Conservation (phyloP, 345 rosid species). For the Raphanus sativus region DNA sequence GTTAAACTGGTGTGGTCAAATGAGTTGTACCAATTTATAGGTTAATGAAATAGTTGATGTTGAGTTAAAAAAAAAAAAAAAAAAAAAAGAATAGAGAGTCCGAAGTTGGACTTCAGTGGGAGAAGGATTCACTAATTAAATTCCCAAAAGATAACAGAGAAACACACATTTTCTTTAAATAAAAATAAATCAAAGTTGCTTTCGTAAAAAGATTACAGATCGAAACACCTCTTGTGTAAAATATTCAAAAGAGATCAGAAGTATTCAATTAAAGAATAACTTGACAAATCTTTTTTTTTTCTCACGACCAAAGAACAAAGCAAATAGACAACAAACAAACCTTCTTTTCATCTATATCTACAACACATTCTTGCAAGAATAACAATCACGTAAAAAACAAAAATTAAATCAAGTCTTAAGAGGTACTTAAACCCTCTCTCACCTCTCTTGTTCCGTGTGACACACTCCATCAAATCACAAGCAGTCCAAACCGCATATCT, state of each 20-base stretch:
- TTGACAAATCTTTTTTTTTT: slow-evolving; percentile 1
- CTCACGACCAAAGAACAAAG: slow-evolving; percentile 39
- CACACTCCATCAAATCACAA: slow-evolving; percentile 40
- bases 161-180: background rate
- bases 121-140: background rate
- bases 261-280: slow-evolving; percentile 36
- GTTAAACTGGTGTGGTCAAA: no score
- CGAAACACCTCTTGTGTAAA: slow-evolving; percentile 22
- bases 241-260: slow-evolving; percentile 30
- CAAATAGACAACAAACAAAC: slow-evolving; percentile 33
- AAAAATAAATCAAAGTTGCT: slow-evolving; percentile 9
- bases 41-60: no score
- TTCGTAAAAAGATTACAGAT: slow-evolving; percentile 17
- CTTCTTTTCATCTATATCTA: slow-evolving; percentile 40
- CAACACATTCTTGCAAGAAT: slow-evolving; percentile 42
- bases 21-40: no score
- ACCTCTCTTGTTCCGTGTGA: slow-evolving; percentile 36
- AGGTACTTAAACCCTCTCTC: slow-evolving; percentile 1
- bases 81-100: no score
- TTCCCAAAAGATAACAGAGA: background rate
- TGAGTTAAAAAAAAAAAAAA: no score
- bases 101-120: no score
- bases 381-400: slow-evolving; percentile 10
- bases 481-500: slow-evolving; percentile 87
- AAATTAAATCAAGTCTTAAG: slow-evolving; percentile 31